Conservation (phyloP, 1,284 basidiomycete species). For the Agaricales sp. region DNA sequence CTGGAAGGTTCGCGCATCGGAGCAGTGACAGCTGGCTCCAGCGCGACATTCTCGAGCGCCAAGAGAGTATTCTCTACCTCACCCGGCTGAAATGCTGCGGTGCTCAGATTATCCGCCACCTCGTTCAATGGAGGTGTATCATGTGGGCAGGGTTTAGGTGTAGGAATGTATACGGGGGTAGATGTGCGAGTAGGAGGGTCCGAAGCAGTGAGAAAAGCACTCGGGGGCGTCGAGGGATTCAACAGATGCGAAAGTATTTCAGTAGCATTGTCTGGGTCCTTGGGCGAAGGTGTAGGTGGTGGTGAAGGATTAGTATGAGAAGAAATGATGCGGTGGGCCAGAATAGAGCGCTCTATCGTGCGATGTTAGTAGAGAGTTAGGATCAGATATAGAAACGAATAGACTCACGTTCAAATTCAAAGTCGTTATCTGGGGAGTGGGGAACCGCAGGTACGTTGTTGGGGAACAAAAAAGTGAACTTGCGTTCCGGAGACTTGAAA, state of each 20-base stretch:
- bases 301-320: neutral
- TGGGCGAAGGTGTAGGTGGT: neutral
- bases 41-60: no score
- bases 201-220: constrained; percentile 1
- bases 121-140: neutral
- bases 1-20: no score
- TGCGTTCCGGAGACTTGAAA: no score
- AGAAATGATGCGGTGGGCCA: neutral
- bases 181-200: neutral
- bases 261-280: neutral
- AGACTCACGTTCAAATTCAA: neutral
- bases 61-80: no score
- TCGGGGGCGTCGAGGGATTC: neutral
- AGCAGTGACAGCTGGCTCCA: no score
- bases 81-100: no score
- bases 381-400: neutral
- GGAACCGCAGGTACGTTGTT: neutral
- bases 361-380: neutral
- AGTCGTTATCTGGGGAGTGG: neutral
- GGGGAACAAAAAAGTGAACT: neutral
- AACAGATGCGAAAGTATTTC: neutral
- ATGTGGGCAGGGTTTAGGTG: neutral
- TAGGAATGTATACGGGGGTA: neutral
- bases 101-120: neutral
- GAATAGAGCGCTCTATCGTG: neutral